Base-by-base conservation (phyloP, 2,329 filamentous ascomycete genomes). In the Pyrenophora tritici-repentis region DNA sequence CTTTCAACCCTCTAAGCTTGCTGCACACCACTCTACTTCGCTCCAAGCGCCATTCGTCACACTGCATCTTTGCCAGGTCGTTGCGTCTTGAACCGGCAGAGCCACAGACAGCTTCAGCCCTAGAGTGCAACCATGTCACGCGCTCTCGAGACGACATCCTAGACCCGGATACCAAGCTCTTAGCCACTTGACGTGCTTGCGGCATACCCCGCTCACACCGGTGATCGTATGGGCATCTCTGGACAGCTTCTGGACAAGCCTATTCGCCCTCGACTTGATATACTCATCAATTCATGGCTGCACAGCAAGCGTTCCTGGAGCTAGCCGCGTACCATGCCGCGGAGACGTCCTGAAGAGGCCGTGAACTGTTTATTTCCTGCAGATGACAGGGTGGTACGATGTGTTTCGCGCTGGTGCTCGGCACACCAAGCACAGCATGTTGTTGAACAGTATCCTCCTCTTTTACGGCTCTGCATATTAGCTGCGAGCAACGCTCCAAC, bases 1-100 rank as follows among this genome's bases (percentile, higher is more conserved):
- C 57, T 63, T 61, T 50, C 60, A 67, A 55, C 44, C 58, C 64
- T 58, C 58, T 46, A 64, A 64, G 58, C 62, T 58, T 65, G 53
- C 66, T 71, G 69, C 68, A 71, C 68, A 68, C 71, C 65, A 70
- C 70, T 56, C 65, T 68, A 53, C 60, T 67, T 68, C 62, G 66
- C 65, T 68, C 65, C 63, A 65, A 59, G 64, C 68, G 66, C 68
- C 66, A 62, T 65, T 62, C 38, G 58, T 38, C 49, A 42, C 43
- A 33, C 43, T 56, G 50, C 47, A 61, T 52, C 63, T 63, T 58
- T 55, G 62, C 50, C 62, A 43, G 55, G 45, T 55, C 56, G 55
- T 62, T 56, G 55, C 44, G 50, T 50, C 59, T 55, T 61, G 57
- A 56, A 51, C 52, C 32, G 48, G 56, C 59, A 56, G 43, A 48